Percentiles rank a stretch among this genome's conserved stretches.
These are phyloP conservation scores for Clonostachys chloroleuca DNA, from an alignment of 2,329 filamentous ascomycete genomes.

Conservation along the genomic window DNA sequence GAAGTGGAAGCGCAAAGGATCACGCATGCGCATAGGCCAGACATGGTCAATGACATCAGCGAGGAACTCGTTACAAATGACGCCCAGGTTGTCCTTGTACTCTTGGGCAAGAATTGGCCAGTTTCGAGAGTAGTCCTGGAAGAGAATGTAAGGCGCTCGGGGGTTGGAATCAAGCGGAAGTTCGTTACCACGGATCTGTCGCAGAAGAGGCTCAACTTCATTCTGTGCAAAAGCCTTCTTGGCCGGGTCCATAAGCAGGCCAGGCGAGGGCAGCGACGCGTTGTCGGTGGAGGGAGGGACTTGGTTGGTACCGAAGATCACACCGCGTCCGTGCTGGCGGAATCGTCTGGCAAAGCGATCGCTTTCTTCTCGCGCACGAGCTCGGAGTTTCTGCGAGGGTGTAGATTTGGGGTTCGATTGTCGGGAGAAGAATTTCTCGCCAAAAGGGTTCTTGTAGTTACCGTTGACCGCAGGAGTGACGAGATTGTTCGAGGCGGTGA, in stretches of 20 bases:
- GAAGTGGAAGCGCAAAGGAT: constrained; percentile 43
- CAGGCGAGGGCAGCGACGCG: constrained; percentile 16
- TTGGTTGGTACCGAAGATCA: constrained; percentile 28
- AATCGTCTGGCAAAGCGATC: constrained; percentile 43
- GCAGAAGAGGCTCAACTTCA: constrained; percentile 43
- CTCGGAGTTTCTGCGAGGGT: constrained; percentile 44
- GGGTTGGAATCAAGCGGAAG: constrained; percentile 48
- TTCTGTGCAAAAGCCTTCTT: constrained; percentile 42
- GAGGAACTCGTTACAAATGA: constrained; percentile 50
- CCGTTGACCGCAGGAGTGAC: constrained; percentile 48
- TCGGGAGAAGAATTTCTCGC: constrained; percentile 44
- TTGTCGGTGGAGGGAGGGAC: constrained; percentile 5
- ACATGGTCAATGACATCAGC: constrained; percentile 44
- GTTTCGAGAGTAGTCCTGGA: constrained; percentile 47
- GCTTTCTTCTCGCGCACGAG: constrained; percentile 45
- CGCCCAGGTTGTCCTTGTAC: constrained; percentile 48
- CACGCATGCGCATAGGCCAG: constrained; percentile 46
- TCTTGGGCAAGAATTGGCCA: constrained; percentile 47
- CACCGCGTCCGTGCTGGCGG: constrained; percentile 42
- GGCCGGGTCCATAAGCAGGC: constrained; percentile 24
- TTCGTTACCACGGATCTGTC: constrained; percentile 46
- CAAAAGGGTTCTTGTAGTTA: constrained; percentile 50
- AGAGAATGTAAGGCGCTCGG: constrained; percentile 47
- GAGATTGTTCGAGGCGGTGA: constrained; percentile 47
- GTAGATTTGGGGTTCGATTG: constrained; percentile 44